Percentiles rank a stretch among this genome's conserved stretches.
Conservation (phyloP, 768 basidiomycete species). For the Daedaleopsis nitida region DNA sequence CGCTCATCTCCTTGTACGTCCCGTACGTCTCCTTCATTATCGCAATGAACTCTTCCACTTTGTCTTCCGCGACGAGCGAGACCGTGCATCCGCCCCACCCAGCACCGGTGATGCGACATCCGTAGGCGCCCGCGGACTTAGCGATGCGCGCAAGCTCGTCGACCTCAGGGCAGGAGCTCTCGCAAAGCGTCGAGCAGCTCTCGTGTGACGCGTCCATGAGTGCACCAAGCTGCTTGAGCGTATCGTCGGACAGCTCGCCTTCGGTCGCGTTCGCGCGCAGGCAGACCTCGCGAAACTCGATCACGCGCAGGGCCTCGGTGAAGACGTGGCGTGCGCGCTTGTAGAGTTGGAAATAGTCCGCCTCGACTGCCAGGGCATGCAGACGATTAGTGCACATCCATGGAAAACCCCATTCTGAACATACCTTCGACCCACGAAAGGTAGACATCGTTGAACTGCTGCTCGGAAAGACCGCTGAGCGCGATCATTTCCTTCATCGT, state of each 20-base stretch:
- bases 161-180: slow-evolving; percentile 82
- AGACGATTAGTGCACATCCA: not conserved
- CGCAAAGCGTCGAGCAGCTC: slow-evolving; percentile 67
- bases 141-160: slow-evolving; percentile 69
- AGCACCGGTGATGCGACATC: slow-evolving; percentile 84
- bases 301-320: slow-evolving; percentile 78
- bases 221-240: slow-evolving; percentile 57
- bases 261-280: slow-evolving; percentile 32
- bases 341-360: slow-evolving; percentile 80
- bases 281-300: slow-evolving; percentile 74
- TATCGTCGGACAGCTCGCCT: slow-evolving; percentile 26
- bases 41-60: slow-evolving; percentile 65
- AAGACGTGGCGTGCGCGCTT: slow-evolving; percentile 82
- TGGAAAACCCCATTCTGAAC: slow-evolving; percentile 22
- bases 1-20: slow-evolving; percentile 63
- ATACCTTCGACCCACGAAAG: slow-evolving; percentile 79
- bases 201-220: slow-evolving; percentile 81
- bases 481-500: slow-evolving; percentile 75
- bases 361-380: slow-evolving; percentile 57
- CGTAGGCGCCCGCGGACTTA: slow-evolving; percentile 71
- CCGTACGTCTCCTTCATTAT: slow-evolving; percentile 60
- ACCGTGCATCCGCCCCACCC: slow-evolving; percentile 94
- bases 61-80: slow-evolving; percentile 68
- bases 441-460: slow-evolving; percentile 65
- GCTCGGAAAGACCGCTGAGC: slow-evolving; percentile 56